Conservation (phyloP, 495 filamentous ascomycete genomes). For the Penicillium ochrochloron region DNA sequence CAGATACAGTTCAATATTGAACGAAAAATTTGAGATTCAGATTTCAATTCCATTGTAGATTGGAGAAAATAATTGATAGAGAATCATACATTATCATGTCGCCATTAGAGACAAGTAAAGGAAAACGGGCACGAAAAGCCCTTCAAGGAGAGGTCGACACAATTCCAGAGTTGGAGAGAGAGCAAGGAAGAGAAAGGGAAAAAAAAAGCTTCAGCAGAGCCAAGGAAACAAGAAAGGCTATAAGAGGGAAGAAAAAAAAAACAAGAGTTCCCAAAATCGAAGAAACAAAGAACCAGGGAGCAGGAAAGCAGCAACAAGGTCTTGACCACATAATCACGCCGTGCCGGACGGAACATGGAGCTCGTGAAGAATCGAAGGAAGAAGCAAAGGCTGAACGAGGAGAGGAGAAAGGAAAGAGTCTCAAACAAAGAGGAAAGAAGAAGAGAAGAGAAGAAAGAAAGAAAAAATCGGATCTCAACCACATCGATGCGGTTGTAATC, state of each 20-base stretch:
- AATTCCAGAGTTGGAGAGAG: conserved; percentile 26
- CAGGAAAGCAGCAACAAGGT: conserved; percentile 22
- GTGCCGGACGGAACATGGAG: conserved; percentile 34
- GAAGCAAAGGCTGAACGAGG: conserved; percentile 13
- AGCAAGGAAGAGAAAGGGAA: background rate
- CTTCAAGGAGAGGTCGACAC: conserved; percentile 20
- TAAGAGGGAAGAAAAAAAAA: conserved; percentile 21
- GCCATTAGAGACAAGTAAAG: conserved; percentile 33
- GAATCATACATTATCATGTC: conserved; percentile 37
- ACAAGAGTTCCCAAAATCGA: conserved; percentile 14
- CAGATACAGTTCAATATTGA: background rate
- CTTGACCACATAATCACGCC: conserved; percentile 31
- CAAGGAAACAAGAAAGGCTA: conserved; percentile 17
- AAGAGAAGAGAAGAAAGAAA: conserved; percentile 25
- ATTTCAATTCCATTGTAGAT: conserved; percentile 20
- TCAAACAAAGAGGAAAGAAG: conserved; percentile 15
- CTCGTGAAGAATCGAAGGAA: conserved; percentile 27
- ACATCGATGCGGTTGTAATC: conserved; percentile 21
- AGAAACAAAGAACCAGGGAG: conserved; percentile 16
- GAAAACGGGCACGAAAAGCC: conserved; percentile 18
- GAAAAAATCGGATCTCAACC: conserved; percentile 28
- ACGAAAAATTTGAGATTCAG: background rate
- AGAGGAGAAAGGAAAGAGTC: conserved; percentile 22
- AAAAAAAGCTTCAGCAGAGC: conserved; percentile 13
- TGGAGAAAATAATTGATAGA: conserved; percentile 21